These are phyloP conservation scores for Pichia sp. DNA, from an alignment of 1,139 yeast genomes.

Conservation along the genomic window DNA sequence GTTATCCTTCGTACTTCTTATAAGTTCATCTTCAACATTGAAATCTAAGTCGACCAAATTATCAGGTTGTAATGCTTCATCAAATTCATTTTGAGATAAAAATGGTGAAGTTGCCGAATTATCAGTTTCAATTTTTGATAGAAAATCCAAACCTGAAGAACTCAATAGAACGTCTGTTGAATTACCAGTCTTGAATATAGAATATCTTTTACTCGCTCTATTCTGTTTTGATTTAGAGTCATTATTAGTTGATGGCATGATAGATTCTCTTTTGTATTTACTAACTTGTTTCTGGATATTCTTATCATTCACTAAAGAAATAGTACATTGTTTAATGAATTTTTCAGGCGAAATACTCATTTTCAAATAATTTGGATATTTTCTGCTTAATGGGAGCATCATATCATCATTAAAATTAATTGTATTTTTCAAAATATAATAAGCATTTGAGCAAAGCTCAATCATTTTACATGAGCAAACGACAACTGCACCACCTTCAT, in stretches of 20 bases:
- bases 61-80: constrained; percentile 4
- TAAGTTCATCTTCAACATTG: constrained; percentile 38
- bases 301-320: constrained; percentile 49
- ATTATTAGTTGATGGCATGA: background rate
- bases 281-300: constrained; percentile 27
- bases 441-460: constrained; percentile 43
- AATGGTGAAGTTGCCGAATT: constrained; percentile 24
- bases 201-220: constrained; percentile 40
- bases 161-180: constrained; percentile 49
- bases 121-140: constrained; percentile 30
- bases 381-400: constrained; percentile 55
- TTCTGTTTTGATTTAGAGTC: background rate
- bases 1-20: constrained; percentile 33
- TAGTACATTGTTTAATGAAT: constrained; percentile 58
- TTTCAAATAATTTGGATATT: constrained; percentile 64
- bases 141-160: constrained; percentile 49
- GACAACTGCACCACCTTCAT: constrained; percentile 62
- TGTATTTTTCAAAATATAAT: constrained; percentile 30
- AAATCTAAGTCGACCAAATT: constrained; percentile 14
- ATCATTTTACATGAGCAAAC: constrained; percentile 62
- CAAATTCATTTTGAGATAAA: constrained; percentile 22
- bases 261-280: constrained; percentile 13
- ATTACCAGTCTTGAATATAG: constrained; percentile 55
- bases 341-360: constrained; percentile 55
- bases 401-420: constrained; percentile 63